Evolutionary conservation across 2,329 filamentous ascomycete genomes (phyloP).

Genomic region (Escovopsis sp.): DNA sequence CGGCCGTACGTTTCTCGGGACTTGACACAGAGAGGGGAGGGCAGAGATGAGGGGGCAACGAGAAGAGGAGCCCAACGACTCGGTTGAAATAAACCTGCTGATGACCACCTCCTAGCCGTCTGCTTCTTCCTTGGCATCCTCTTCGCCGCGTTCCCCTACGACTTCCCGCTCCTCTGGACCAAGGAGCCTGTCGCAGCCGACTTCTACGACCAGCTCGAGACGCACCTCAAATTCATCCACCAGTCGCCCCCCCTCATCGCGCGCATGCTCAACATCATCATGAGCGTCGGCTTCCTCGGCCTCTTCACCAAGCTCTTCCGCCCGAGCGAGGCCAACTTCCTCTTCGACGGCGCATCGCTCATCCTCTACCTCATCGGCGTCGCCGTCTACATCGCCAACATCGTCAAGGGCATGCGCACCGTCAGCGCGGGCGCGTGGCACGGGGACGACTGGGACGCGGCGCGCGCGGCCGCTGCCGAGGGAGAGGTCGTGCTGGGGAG

Average conservation of each 20-base stretch:
- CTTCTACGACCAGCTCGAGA: constrained; percentile 76
- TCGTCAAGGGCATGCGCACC: constrained; percentile 82
- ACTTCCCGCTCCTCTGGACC: constrained; percentile 77
- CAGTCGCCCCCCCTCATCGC: constrained; percentile 81
- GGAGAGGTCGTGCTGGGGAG: constrained; percentile 58
- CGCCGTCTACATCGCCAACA: constrained; percentile 89
- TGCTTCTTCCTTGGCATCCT: constrained; percentile 98
- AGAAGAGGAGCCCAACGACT: no score
- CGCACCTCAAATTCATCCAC: constrained; percentile 82
- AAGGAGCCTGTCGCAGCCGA: constrained; percentile 44
- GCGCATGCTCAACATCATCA: constrained; percentile 86
- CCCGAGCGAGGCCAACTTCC: constrained; percentile 82
- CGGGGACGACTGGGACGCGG: constrained; percentile 24
- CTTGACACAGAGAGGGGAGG: not conserved
- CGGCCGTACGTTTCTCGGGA: constrained; percentile 51
- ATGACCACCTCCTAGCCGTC: constrained; percentile 45
- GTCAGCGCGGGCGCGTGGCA: constrained; percentile 56
- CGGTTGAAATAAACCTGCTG: no score
- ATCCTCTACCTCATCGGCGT: constrained; percentile 75
- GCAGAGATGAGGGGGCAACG: no score
- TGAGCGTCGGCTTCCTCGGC: constrained; percentile 72
- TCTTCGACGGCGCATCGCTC: constrained; percentile 77
- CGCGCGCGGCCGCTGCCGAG: constrained; percentile 25
- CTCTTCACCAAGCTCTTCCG: constrained; percentile 92
- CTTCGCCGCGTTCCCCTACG: constrained; percentile 93